phyloP scores from a whole-genome alignment of 2,329 filamentous ascomycete genomes.

The Fusarium tupiense region DNA sequence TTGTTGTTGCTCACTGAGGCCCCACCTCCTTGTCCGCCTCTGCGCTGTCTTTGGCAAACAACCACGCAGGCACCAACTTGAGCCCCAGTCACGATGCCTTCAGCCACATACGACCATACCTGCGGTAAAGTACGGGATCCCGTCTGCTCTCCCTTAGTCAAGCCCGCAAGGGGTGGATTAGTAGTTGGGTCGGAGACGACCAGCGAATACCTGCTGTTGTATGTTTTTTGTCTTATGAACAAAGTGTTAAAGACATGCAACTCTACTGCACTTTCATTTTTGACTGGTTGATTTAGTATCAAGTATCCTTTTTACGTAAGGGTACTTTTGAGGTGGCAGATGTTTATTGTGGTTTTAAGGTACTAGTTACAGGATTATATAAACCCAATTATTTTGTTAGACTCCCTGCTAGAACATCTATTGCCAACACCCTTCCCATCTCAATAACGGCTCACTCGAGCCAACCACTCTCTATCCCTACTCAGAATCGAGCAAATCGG shows the following conservation, averaged over 20 bases:
- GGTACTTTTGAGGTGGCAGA: rapidly evolving
- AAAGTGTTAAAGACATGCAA: background rate
- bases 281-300: background rate
- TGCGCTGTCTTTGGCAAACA: background rate
- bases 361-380: background rate
- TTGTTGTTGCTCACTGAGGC: background rate
- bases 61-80: background rate
- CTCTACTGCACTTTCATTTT: background rate
- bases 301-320: rapidly evolving
- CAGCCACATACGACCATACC: constrained; percentile 9
- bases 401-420: background rate
- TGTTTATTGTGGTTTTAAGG: background rate
- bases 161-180: constrained; percentile 7
- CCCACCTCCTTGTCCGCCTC: background rate
- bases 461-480: too few species aligned
- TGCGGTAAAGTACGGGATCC: constrained; percentile 5
- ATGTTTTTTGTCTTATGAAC: background rate
- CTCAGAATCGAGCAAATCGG: background rate
- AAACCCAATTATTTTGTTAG: background rate
- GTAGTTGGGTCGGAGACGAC: constrained; percentile 9
- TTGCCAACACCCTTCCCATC: background rate
- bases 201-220: constrained; percentile 10
- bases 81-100: background rate
- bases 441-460: background rate
- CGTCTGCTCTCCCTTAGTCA: constrained; percentile 8